phyloP scores from a whole-genome alignment of 768 basidiomycete species.

The Calvatia gigantea region DNA sequence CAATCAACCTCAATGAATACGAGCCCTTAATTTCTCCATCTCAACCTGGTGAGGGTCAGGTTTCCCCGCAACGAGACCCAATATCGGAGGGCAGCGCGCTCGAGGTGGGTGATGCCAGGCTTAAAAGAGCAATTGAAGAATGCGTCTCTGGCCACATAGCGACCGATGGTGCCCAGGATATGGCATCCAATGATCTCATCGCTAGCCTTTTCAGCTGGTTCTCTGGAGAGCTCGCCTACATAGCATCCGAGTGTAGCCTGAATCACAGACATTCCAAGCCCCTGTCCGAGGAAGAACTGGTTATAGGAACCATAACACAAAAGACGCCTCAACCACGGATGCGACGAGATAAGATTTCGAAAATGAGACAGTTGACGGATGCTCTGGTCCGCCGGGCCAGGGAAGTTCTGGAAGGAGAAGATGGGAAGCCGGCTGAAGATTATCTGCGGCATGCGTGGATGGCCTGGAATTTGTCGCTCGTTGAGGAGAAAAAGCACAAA shows the following conservation, averaged over 20 bases:
- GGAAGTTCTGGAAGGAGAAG: conserved; percentile 45
- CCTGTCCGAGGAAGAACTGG: conserved; percentile 58
- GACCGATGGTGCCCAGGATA: not conserved
- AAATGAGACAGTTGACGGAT: conserved; percentile 51
- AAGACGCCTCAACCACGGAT: conserved; percentile 53
- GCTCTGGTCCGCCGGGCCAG: conserved; percentile 45
- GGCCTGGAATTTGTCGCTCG: conserved; percentile 44
- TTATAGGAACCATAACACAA: conserved; percentile 64
- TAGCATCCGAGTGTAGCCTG: conserved; percentile 44
- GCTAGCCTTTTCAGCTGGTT: conserved; percentile 35
- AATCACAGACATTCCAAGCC: conserved; percentile 35
- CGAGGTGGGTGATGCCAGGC: not conserved
- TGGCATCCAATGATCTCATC: conserved; percentile 15
- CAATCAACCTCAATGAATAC: conserved; percentile 44
- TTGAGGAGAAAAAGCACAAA: conserved; percentile 21
- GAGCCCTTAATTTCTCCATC: conserved; percentile 17
- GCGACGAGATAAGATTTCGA: conserved; percentile 48
- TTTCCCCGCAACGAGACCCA: not conserved
- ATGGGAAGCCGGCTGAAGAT: conserved; percentile 30
- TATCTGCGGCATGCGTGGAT: conserved; percentile 48
- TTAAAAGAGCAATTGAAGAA: not conserved
- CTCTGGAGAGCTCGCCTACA: conserved; percentile 38
- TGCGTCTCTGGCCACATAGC: not conserved
- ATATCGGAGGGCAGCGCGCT: no score
- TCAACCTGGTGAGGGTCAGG: not conserved